phyloP scores from a whole-genome alignment of 805 yeast genomes.

The Starmera dryadoides region DNA sequence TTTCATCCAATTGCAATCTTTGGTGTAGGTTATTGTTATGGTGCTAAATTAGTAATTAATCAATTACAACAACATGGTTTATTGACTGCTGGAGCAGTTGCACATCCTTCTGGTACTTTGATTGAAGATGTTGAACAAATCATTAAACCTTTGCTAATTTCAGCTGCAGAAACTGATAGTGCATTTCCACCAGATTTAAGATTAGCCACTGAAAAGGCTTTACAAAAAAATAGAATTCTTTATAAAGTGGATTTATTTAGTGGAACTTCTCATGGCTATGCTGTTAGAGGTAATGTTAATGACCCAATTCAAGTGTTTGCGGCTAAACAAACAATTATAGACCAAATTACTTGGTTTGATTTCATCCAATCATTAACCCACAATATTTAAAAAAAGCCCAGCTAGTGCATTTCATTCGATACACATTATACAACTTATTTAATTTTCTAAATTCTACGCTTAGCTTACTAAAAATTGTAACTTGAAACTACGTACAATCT shows the following conservation, averaged over 20 bases:
- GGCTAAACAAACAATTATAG: not conserved
- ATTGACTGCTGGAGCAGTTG: conserved; percentile 56
- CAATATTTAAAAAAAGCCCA: too few species aligned
- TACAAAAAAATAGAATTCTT: conserved; percentile 38
- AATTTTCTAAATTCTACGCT: too few species aligned
- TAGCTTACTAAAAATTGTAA: too few species aligned
- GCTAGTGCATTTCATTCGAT: too few species aligned
- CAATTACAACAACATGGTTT: conserved; percentile 27
- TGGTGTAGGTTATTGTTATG: conserved; percentile 72
- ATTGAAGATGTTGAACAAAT: conserved; percentile 53
- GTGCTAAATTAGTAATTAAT: conserved; percentile 58
- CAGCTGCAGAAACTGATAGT: conserved; percentile 63
- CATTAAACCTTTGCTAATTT: conserved; percentile 52
- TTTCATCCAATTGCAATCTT: conserved; percentile 39
- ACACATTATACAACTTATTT: too few species aligned
- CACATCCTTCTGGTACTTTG: conserved; percentile 71
- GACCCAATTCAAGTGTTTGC: conserved; percentile 26
- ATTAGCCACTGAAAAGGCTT: conserved; percentile 46
- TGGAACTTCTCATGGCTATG: conserved; percentile 65
- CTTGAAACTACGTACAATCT: too few species aligned
- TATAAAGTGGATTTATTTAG: conserved; percentile 54
- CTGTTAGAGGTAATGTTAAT: conserved; percentile 65
- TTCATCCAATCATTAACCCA: not conserved
- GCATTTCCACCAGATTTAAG: conserved; percentile 57
- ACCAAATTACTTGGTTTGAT: not conserved